Percentiles rank a stretch among this genome's conserved stretches.
Conservation (phyloP, 441 rosid genomes). For the Breynia disticha region DNA sequence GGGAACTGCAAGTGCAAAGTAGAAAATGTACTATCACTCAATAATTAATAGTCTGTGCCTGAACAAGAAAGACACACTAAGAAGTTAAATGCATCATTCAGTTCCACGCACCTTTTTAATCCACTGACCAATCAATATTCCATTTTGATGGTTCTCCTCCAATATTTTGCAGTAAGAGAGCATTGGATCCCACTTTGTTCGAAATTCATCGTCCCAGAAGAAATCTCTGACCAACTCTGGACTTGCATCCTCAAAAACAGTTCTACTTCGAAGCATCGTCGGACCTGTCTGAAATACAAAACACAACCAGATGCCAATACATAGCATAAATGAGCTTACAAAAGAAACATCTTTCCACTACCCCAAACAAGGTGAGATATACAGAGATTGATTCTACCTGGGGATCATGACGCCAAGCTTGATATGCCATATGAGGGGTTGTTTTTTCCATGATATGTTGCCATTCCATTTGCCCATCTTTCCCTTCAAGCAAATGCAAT, state of each 20-base stretch:
- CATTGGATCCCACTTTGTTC: constrained; percentile 95
- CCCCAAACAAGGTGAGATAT: not conserved
- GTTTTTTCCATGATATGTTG: constrained; percentile 73
- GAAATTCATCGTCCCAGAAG: constrained; percentile 97
- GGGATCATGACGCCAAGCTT: constrained; percentile 89
- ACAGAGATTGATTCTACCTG: constrained; percentile 34
- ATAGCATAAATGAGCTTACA: not conserved
- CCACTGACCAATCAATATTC: constrained; percentile 69
- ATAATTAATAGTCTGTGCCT: not conserved
- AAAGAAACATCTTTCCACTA: not conserved
- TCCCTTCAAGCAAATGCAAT: constrained; percentile 55
- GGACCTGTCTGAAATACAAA: constrained; percentile 54
- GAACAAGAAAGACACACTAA: constrained; percentile 4
- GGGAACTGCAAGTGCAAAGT: constrained; percentile 61
- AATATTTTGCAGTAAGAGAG: constrained; percentile 59
- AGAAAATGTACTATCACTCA: constrained; percentile 9
- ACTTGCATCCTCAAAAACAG: constrained; percentile 83
- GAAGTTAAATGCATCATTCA: constrained; percentile 3
- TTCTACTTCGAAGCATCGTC: constrained; percentile 54
- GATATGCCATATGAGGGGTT: constrained; percentile 70
- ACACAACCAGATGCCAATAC: constrained; percentile 19
- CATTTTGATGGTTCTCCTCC: constrained; percentile 60
- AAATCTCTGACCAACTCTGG: constrained; percentile 82
- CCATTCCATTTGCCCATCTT: constrained; percentile 68
- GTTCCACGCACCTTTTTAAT: constrained; percentile 51